Base-by-base conservation (phyloP, 139 green algal genomes). In the Tetradesmus obliquus region DNA sequence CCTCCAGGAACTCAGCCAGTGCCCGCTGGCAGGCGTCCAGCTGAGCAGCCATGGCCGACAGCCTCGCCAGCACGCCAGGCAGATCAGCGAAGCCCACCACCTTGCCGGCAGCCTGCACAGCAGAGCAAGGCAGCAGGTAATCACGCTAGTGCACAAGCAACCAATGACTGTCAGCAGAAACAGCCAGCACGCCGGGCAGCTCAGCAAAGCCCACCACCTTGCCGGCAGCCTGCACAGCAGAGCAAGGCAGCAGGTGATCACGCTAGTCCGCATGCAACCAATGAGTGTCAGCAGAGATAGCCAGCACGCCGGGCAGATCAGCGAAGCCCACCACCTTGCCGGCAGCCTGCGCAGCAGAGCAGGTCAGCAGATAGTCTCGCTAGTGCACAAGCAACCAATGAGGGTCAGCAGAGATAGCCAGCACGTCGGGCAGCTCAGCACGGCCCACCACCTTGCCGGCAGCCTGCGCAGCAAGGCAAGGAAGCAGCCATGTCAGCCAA, bases 21-120 rank as follows among this genome's bases (percentile, higher is more conserved):
- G 96, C 95, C 54, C 94, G 90, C 91, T 98, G 97, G 93, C 97
- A 99, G 53, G 95, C 94, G 53, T 98, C 96, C 72, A 99, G 93
- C 93, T 98, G 95, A 32, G 94, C 89, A 69, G 94, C 91, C 96
- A 98, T 97, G 88, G 92, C 92, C 7, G 93, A 90, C 83, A 97
- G 93, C 86, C 95, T 95, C 58, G 93, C 93, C 8, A 94, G 84
- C 69, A 96, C 95, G 55, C 93, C 92, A 1, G 93, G 93, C 55
- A 96, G 92, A 58, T 96, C 94, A 15, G 95, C 93, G 57, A 97
- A 96, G 2, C 88, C 86, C 2, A 95, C 81, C 24, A 96, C 93
- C 89, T 95, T 90, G 71, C 88, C 58, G 51, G 53, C 24, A 71
- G 71, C 86, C 90, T 90, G 88, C 88, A 81, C 5, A 19, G 32